Evolutionary conservation across 169 alveolate species (phyloP), one percentile per base, ranked within the genome.

Genomic region (Neospora caninum): DNA sequence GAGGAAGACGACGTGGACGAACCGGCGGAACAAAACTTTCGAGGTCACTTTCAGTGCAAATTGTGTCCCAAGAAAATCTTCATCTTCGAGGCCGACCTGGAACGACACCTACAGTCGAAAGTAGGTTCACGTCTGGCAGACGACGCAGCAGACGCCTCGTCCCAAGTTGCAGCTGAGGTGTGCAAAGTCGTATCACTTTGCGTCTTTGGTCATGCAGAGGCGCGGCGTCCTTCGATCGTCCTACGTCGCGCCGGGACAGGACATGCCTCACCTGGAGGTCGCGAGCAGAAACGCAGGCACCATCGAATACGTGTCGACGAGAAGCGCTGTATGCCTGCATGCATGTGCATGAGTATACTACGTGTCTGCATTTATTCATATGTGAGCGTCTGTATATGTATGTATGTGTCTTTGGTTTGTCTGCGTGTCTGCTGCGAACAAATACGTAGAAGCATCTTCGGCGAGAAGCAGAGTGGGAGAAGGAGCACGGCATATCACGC

Each of bases 41-140:
- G 91, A n/a, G 97, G 97, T 43, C 95, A 95, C n/a, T 95, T 87
- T 64, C 94, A 92, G 43, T 95, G 97, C 91, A 69, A 67, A 38
- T 36, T 95, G 42, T 95, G 97, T 54, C 97, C 97, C 16, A 45
- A 92, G 49, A 95, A 94, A 41, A 78, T 88, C 38, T 88, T 95
- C 58, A 92, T 94, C 58, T 92, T 84, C 87, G 96, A 95, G 54
- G 87, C 93, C n/a, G 97, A 95, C 84, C 93, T 95, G 10, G 96
- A 95, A 45, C 95, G 94, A 38, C 97, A 95, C 42, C 67, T 95
- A 6, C 92, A 95, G 80, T 95, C 97, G 29, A 95, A 73, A 94
- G 95, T 92, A 49, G 25, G 54, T 39, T 80, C 7, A 42, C 58
- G 4, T 80, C n/a, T 80, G 54, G 31, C 34, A 7, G 20, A 43